phyloP scores from a whole-genome alignment of 1,284 basidiomycete species.

The Singerocomus rubriflavus region DNA sequence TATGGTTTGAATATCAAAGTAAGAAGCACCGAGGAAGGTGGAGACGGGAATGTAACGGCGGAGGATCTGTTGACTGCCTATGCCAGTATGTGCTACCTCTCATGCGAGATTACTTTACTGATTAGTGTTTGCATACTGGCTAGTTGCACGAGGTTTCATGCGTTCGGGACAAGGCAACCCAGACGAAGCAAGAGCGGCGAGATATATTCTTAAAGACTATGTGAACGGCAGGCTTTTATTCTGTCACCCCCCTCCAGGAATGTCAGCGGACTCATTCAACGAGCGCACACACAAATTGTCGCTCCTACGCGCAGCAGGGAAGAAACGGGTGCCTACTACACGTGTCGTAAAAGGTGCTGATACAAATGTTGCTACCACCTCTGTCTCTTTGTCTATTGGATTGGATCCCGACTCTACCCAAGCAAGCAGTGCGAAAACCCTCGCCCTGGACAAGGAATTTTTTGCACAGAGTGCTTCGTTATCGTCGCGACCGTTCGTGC shows the following conservation, averaged over 20 bases:
- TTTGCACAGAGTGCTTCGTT: conserved; percentile 60
- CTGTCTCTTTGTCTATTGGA: conserved; percentile 13
- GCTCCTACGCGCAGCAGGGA: conserved; percentile 57
- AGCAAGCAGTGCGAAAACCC: conserved; percentile 50
- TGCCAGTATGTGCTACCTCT: conserved; percentile 67
- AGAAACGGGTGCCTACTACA: conserved; percentile 83
- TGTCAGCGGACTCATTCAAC: conserved; percentile 78
- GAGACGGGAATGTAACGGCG: conserved; percentile 74
- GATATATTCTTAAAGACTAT: conserved; percentile 96
- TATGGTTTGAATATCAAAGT: conserved; percentile 86
- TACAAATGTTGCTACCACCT: conserved; percentile 60
- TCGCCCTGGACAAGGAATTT: conserved; percentile 81
- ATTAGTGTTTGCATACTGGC: conserved; percentile 5
- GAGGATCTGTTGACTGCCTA: conserved; percentile 87
- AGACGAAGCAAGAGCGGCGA: conserved; percentile 92
- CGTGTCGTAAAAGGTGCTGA: conserved; percentile 81
- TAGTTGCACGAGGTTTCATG: conserved; percentile 92
- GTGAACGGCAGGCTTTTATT: conserved; percentile 93
- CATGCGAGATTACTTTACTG: conserved; percentile 6
- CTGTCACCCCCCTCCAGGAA: conserved; percentile 82
- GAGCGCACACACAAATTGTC: conserved; percentile 63
- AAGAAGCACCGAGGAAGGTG: conserved; percentile 77
- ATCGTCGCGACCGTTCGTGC: conserved; percentile 60
- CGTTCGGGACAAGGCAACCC: conserved; percentile 96
- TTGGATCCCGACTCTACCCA: conserved; percentile 20